These are phyloP conservation scores for Stevia rebaudiana DNA, from an alignment of 140 eudicot genomes.

Conservation along the genomic window DNA sequence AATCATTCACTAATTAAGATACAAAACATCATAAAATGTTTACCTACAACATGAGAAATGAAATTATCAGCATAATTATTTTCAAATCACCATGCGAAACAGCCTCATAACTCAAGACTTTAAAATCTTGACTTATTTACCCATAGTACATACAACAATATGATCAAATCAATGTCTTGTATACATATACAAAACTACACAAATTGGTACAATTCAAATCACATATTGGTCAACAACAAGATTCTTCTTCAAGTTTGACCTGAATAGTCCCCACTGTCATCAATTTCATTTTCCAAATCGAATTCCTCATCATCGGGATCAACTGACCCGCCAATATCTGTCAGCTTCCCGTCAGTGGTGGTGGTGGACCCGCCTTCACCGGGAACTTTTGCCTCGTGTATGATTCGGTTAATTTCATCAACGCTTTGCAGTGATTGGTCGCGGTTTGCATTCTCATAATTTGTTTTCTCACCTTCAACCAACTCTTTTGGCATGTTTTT, in stretches of 20 bases:
- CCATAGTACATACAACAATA: slow-evolving; percentile 1
- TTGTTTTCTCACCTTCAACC: slow-evolving; percentile 52
- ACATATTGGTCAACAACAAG: background rate
- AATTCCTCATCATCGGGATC: slow-evolving; percentile 46
- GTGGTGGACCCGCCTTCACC: slow-evolving; percentile 33
- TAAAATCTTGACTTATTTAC: slow-evolving; percentile 15
- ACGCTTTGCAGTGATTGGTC: slow-evolving; percentile 43
- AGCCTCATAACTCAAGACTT: slow-evolving; percentile 1
- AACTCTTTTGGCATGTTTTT: slow-evolving; percentile 58
- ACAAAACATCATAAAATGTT: background rate
- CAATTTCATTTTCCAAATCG: slow-evolving; percentile 61
- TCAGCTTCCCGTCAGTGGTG: slow-evolving; percentile 6
- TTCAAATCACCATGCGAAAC: background rate
- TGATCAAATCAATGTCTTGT: slow-evolving; percentile 8
- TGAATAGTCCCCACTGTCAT: slow-evolving; percentile 48
- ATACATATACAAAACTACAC: slow-evolving; percentile 17
- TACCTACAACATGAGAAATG: background rate
- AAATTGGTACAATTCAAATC: slow-evolving; percentile 18
- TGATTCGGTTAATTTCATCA: slow-evolving; percentile 57
- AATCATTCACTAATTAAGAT: no score
- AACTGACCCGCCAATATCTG: slow-evolving; percentile 30
- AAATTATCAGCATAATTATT: background rate
- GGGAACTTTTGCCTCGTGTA: slow-evolving; percentile 62
- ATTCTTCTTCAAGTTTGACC: slow-evolving; percentile 15
- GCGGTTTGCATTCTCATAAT: slow-evolving; percentile 28